Conservation (phyloP, 345 rosid species). For the Moricandia moricandioides region DNA sequence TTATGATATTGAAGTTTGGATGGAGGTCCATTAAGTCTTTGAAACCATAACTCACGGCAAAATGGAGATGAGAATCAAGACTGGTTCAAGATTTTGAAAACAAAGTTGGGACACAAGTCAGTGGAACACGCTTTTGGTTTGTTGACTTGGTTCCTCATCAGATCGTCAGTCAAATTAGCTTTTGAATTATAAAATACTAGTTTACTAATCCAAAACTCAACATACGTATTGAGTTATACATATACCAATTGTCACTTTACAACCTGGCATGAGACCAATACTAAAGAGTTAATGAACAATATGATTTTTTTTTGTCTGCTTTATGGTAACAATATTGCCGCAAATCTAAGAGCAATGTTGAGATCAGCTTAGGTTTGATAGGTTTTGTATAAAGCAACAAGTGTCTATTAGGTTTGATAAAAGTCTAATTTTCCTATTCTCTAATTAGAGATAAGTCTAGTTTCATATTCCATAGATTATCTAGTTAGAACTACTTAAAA, state of each 20-base stretch:
- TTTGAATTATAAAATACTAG: background rate
- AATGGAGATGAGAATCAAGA: conserved; percentile 14
- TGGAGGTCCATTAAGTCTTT: background rate
- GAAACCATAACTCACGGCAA: background rate
- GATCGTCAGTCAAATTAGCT: conserved; percentile 1
- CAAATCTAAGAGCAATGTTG: background rate
- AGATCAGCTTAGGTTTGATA: background rate
- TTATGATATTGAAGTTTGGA: background rate
- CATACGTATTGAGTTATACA: background rate
- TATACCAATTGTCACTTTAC: background rate
- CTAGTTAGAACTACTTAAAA: too few species aligned
- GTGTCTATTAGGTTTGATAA: background rate
- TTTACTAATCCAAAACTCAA: background rate
- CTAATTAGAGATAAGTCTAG: too few species aligned
- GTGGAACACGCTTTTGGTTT: conserved; percentile 21
- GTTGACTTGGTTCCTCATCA: conserved; percentile 14
- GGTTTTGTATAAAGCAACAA: background rate
- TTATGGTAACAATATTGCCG: background rate
- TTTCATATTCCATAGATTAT: too few species aligned
- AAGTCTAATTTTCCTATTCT: too few species aligned
- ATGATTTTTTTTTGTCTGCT: background rate
- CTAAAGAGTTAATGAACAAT: background rate
- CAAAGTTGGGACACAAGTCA: conserved; percentile 32
- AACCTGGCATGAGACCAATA: background rate
- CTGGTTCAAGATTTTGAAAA: conserved; percentile 19